Evolutionary conservation across 179 eudicot genomes (phyloP), one percentile per base, ranked within the genome.

Genomic region (Beta corolliflora): DNA sequence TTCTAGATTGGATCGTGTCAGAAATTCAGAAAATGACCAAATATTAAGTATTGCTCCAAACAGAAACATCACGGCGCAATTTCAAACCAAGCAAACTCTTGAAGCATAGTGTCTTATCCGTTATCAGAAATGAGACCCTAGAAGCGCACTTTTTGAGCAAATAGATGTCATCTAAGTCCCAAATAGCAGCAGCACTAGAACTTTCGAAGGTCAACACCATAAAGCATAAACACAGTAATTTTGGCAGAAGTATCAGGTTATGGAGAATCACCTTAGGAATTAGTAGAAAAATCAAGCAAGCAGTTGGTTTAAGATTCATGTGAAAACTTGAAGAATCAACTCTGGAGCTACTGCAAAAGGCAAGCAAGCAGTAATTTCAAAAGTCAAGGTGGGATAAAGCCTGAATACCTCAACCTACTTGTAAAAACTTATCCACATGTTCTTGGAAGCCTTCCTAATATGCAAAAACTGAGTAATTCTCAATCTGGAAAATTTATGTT

Each of bases 201-300:
- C 55, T 11, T 19, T 44, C 56, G 14, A 44, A 45, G 53, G 18
- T 59, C 66, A 36, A 41, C 69, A 44, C 19, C 25, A 46, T 18
- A 19, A 18, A 50, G 61, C 64, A 54, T 60, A 46, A 76, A 7
- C 36, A 61, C 36, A 59, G 54, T 21, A 48, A n/a, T 36, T 58
- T 9, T 18, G 72, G 71, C n/a, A 60, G 3, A 79, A 71, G 70
- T 23, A 60, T 19, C 21, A 55, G 9, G 19, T n/a, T 44, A 29
- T 45, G 5, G 63, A 80, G 18, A 73, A 61, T 73, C 70, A 64
- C 23, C 55, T 73, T 48, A 50, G 18, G 15, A n/a, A 59, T 50
- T 64, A 55, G 58, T 16, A 21, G 83, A 55, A 64, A 80, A 73
- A 21, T n/a, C 77, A 46, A 61, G 61, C 54, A 73, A 46, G 25